Conservation (phyloP, 1,284 basidiomycete genomes). For the Microbotryum violaceum region DNA sequence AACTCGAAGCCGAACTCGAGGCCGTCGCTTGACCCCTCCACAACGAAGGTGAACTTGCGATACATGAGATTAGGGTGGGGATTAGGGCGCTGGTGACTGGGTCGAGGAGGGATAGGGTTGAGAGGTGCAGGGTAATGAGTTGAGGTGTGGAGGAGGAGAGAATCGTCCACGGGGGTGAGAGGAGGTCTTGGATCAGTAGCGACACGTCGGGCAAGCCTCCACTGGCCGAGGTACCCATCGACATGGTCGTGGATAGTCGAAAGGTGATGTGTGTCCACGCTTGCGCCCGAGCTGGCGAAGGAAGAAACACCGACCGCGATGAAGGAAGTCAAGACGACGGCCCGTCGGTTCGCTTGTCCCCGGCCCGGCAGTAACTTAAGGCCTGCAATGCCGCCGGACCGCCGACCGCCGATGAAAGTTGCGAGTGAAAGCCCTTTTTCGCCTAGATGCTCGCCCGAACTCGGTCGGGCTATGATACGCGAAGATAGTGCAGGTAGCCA, state of each 20-base stretch:
- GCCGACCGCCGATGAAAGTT: too few relatives aligned
- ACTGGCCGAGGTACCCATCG: neutral
- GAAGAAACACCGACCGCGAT: too few relatives aligned
- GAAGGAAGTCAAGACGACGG: too few relatives aligned
- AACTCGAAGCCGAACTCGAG: neutral
- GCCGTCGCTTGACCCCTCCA: slow-evolving; percentile 2
- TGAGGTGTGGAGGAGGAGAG: neutral
- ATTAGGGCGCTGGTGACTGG: slow-evolving; percentile 9
- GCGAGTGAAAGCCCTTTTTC: too few relatives aligned
- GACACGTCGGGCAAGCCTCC: slow-evolving; percentile 14
- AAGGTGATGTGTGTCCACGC: too few relatives aligned
- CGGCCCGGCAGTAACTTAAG: too few relatives aligned
- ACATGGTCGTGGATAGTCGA: neutral
- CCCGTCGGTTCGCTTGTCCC: too few relatives aligned
- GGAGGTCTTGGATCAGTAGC: slow-evolving; percentile 26
- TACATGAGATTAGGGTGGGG: slow-evolving; percentile 15
- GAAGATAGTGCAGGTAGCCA: too few relatives aligned
- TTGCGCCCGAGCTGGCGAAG: too few relatives aligned
- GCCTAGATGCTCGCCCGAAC: too few relatives aligned
- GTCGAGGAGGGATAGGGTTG: slow-evolving; percentile 10
- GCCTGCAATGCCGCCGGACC: too few relatives aligned
- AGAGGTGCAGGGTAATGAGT: slow-evolving; percentile 20
- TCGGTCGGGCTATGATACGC: too few relatives aligned
- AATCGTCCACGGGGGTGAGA: slow-evolving; percentile 8
- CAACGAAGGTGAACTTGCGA: slow-evolving; percentile 13